These are phyloP conservation scores for Alternaria burnsii DNA, from an alignment of 2,329 filamentous ascomycete genomes.

Conservation along the genomic window DNA sequence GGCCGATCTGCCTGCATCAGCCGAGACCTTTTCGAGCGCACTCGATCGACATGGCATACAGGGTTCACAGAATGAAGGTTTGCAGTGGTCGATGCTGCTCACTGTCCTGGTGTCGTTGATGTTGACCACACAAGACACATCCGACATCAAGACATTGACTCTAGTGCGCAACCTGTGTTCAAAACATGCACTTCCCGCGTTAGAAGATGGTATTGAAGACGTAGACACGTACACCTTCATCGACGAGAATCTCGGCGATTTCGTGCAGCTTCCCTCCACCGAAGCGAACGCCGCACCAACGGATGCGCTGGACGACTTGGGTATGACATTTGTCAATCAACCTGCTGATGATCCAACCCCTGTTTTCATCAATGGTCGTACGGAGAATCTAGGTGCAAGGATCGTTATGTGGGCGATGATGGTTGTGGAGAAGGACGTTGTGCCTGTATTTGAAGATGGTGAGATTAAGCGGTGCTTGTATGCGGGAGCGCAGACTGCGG, in stretches of 20 bases:
- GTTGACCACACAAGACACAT: slow-evolving; percentile 16
- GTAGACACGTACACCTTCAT: slow-evolving; percentile 33
- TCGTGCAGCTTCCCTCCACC: slow-evolving; percentile 15
- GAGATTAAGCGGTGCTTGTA: slow-evolving; percentile 21
- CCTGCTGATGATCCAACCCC: background rate
- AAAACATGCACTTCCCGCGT: slow-evolving; percentile 23
- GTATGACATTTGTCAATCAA: slow-evolving; percentile 20
- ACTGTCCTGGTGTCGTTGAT: slow-evolving; percentile 25
- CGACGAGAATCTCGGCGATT: slow-evolving; percentile 32
- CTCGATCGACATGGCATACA: slow-evolving; percentile 21
- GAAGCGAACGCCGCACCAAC: slow-evolving; percentile 3
- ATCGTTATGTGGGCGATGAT: slow-evolving; percentile 37
- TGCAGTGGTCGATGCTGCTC: slow-evolving; percentile 38
- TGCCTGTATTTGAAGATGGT: slow-evolving; percentile 15
- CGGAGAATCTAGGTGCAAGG: slow-evolving; percentile 28
- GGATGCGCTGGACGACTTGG: slow-evolving; percentile 28
- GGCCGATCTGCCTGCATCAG: slow-evolving; percentile 18
- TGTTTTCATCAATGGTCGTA: slow-evolving; percentile 19
- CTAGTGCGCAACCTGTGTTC: slow-evolving; percentile 23
- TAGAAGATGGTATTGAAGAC: slow-evolving; percentile 38
- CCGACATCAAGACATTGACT: background rate
- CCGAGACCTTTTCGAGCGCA: slow-evolving; percentile 19
- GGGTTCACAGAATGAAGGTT: slow-evolving; percentile 15
- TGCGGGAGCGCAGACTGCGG: slow-evolving; percentile 2
- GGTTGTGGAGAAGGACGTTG: slow-evolving; percentile 27